These are phyloP conservation scores for Kodamaea kakaduensis DNA, from an alignment of 805 yeast genomes.

Conservation along the genomic window DNA sequence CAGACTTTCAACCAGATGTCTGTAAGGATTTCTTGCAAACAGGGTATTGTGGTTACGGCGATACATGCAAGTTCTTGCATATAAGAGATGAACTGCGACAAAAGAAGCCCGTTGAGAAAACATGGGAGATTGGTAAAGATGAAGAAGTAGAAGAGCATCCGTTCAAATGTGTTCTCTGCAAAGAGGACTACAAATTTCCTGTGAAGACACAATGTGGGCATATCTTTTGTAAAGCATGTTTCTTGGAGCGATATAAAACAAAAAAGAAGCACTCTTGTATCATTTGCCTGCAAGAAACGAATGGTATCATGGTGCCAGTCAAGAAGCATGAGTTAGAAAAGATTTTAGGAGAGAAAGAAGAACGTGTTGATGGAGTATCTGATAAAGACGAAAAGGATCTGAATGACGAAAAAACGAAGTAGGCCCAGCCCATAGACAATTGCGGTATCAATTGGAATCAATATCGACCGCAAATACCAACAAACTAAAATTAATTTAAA, in stretches of 20 bases:
- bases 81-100: conserved; percentile 79
- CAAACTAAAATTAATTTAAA: no score
- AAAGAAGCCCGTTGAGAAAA: conserved; percentile 60
- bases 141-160: conserved; percentile 37
- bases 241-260: conserved; percentile 42
- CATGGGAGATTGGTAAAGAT: conserved; percentile 56
- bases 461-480: no score
- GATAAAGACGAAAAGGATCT: no score
- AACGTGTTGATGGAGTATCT: conserved; percentile 25
- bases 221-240: conserved; percentile 61
- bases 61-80: conserved; percentile 91
- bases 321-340: not conserved
- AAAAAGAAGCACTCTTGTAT: conserved; percentile 43
- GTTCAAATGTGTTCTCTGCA: conserved; percentile 61
- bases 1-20: conserved; percentile 89
- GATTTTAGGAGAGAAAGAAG: not conserved
- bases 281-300: conserved; percentile 57
- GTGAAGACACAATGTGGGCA: conserved; percentile 61
- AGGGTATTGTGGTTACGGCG: conserved; percentile 97
- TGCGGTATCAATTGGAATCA: no score
- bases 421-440: no score
- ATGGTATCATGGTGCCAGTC: conserved; percentile 57
- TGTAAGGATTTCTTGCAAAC: conserved; percentile 89
- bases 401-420: no score
- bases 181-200: conserved; percentile 50